phyloP scores from a whole-genome alignment of 768 basidiomycete species.

The Sistotremastrum suecicum region DNA sequence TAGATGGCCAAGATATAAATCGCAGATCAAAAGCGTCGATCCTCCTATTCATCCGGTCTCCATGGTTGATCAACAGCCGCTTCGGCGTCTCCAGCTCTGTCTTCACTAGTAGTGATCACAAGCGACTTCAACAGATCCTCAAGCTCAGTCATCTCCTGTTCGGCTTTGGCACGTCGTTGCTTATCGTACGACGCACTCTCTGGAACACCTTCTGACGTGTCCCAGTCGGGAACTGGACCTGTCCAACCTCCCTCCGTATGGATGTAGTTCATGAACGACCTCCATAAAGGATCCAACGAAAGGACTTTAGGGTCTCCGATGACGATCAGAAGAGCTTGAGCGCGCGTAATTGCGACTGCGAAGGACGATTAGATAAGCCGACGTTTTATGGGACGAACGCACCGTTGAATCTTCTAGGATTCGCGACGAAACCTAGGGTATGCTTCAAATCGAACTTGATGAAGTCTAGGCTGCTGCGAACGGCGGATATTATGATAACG shows the following conservation, averaged over 20 bases:
- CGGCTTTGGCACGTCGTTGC: slow-evolving; percentile 10
- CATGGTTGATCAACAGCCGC: not conserved
- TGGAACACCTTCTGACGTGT: slow-evolving; percentile 24
- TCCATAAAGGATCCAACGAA: slow-evolving; percentile 49
- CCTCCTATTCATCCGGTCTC: not conserved
- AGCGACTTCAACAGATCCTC: slow-evolving; percentile 14
- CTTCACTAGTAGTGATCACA: not conserved
- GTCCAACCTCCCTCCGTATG: slow-evolving; percentile 38
- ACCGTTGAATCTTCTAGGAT: slow-evolving; percentile 27
- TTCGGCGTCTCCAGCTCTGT: not conserved
- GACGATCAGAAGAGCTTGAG: slow-evolving; percentile 43
- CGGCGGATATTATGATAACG: slow-evolving; percentile 26
- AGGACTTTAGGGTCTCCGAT: slow-evolving; percentile 46
- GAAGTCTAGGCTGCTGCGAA: slow-evolving; percentile 20
- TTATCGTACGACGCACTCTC: slow-evolving; percentile 27
- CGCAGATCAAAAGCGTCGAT: not conserved
- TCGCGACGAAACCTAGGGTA: slow-evolving; percentile 22
- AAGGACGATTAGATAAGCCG: too few species aligned
- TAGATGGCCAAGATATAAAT: too few species aligned
- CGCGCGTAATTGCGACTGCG: slow-evolving; percentile 47
- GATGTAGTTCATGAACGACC: slow-evolving; percentile 44
- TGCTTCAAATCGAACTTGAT: slow-evolving; percentile 16
- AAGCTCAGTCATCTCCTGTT: slow-evolving; percentile 24
- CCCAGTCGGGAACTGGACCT: slow-evolving; percentile 37
- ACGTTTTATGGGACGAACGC: slow-evolving; percentile 2